Evolutionary conservation across 148 eudicot genomes (phyloP).

Genomic region (Salicornia ramosissima): DNA sequence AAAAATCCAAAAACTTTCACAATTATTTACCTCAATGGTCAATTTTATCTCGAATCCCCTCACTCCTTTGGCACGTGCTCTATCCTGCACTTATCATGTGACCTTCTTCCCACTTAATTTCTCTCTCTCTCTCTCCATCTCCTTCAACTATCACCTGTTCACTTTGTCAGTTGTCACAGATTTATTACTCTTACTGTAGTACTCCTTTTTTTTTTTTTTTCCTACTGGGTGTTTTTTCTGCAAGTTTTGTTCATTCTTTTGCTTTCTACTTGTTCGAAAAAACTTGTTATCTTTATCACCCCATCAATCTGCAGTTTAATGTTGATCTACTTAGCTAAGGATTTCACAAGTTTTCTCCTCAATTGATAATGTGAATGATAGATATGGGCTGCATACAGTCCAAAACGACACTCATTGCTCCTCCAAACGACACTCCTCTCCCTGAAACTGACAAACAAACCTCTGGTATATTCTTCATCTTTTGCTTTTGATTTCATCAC

Average conservation of each 20-base stretch:
- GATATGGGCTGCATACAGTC: conserved; percentile 56
- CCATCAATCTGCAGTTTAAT: conserved; percentile 4
- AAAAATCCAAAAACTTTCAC: conserved; percentile 7
- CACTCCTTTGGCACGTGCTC: conserved; percentile 29
- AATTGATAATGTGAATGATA: conserved; percentile 27
- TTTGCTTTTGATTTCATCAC: conserved; percentile 4
- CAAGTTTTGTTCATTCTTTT: neutral
- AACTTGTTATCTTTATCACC: neutral
- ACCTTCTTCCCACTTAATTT: conserved; percentile 17
- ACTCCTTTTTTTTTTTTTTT: neutral
- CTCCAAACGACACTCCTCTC: conserved; percentile 37
- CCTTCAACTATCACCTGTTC: conserved; percentile 6
- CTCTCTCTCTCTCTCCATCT: conserved; percentile 17
- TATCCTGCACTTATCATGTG: conserved; percentile 33
- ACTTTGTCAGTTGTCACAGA: conserved; percentile 9
- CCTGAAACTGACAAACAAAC: conserved; percentile 32
- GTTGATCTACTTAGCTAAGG: neutral
- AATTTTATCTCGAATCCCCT: neutral
- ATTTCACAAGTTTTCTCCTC: neutral
- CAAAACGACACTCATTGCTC: conserved; percentile 46
- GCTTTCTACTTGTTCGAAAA: conserved; percentile 6
- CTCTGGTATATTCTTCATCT: conserved; percentile 23
- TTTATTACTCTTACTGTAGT: neutral
- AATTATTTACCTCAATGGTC: conserved; percentile 2
- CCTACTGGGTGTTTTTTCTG: neutral